These are phyloP conservation scores for Annona cherimola DNA, from an alignment of 164 flowering plant genomes.

Conservation along the genomic window DNA sequence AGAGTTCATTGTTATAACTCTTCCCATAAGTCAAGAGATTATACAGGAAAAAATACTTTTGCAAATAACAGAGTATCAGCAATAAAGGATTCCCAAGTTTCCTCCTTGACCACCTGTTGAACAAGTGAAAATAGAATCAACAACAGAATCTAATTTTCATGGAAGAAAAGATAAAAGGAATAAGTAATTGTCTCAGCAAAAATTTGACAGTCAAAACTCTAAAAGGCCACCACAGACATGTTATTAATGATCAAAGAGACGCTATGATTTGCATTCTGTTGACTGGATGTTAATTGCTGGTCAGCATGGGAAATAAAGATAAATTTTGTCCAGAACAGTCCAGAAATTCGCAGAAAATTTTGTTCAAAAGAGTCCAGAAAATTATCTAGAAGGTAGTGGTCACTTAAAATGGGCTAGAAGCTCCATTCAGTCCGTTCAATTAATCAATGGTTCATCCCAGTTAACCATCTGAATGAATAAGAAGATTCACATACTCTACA, in stretches of 20 bases:
- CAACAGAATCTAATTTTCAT: neutral
- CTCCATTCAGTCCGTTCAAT: neutral
- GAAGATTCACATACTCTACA: neutral
- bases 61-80: slow-evolving; percentile 61
- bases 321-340: too few species aligned
- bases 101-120: slow-evolving; percentile 59
- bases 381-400: too few species aligned
- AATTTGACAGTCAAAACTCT: too few species aligned
- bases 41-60: slow-evolving; percentile 41
- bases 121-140: slow-evolving; percentile 1
- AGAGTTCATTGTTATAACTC: neutral
- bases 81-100: slow-evolving; percentile 82
- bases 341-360: too few species aligned
- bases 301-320: too few species aligned
- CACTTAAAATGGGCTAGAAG: neutral
- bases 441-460: neutral
- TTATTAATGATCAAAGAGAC: too few species aligned
- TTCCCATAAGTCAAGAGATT: neutral
- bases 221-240: too few species aligned
- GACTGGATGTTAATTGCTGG: too few species aligned
- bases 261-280: too few species aligned
- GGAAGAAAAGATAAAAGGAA: too few species aligned
- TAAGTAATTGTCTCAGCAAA: too few species aligned
- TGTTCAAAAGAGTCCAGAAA: too few species aligned
- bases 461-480: neutral